Evolutionary conservation across 2,329 filamentous ascomycete genomes (phyloP), one percentile per base, ranked within the genome.

Genomic region (Davidsoniella eucalypti): DNA sequence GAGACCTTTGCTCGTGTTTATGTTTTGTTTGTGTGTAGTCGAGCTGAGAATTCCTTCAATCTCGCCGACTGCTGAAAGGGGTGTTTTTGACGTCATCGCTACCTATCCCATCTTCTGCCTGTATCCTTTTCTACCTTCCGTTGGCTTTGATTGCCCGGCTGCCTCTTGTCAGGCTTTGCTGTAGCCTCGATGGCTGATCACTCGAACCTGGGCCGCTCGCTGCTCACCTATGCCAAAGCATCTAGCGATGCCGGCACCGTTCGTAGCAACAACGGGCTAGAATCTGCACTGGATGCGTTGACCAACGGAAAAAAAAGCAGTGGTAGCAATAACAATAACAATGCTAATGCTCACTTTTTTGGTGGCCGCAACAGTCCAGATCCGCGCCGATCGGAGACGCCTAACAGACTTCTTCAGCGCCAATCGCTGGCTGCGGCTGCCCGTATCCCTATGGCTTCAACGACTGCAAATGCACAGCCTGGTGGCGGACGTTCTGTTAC

Each of bases 171-270:
- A 10, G 29, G 29, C 29, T 33, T 33, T 33, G 17, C 44, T 39
- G 37, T 25, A 39, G 36, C 26, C n/a, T 39, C 49, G 12, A 47
- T 43, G 49, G 17, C 42, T 18, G 50, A 52, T 25, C 44, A 52
- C 16, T 14, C 21, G n/a, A 51, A 44, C 18, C 45, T 52, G 5
- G 50, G 50, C 29, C 45, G 39, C 12, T 48, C 50, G 21, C 42
- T 52, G 29, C 41, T 52, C 10, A 52, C 40, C 25, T 52, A 52
- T 29, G 50, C 50, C 36, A 48, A 49, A 33, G 50, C 50, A 21
- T 41, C 50, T 10, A 52, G 50, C 26, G 45, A 48, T 9, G 50
- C 45, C 17, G 50, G 50, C 26, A 48, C 50, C 8, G 36, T 33
- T 26, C 37, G 43, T 7, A 52, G 38, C 17, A 46, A 37, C 5